phyloP scores from a whole-genome alignment of 352 stramenopile genomes.

The Phytopythium helicoides region DNA sequence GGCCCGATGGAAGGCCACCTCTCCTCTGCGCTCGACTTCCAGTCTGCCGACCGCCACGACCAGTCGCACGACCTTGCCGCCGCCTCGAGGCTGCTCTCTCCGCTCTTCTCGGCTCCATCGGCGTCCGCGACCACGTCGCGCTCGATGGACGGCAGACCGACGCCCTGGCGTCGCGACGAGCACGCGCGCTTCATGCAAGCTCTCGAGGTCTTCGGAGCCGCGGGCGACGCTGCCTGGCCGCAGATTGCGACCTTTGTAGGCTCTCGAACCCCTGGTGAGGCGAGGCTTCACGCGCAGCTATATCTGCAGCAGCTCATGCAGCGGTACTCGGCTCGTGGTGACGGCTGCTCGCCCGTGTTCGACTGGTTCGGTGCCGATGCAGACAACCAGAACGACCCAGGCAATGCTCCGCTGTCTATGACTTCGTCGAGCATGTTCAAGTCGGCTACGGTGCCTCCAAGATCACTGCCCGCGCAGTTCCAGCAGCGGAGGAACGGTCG shows the following conservation, averaged over 20 bases:
- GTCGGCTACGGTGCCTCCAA: slow-evolving; percentile 3
- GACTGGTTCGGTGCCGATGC: slow-evolving; percentile 3
- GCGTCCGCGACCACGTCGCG: not conserved
- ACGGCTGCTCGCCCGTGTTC: not conserved
- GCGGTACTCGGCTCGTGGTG: slow-evolving; percentile 19
- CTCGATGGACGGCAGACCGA: slow-evolving; percentile 1
- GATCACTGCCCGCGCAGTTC: slow-evolving; percentile 18
- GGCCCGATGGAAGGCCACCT: slow-evolving; percentile 8
- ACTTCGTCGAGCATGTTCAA: not conserved
- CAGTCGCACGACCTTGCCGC: slow-evolving; percentile 7
- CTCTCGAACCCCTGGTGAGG: slow-evolving; percentile 64
- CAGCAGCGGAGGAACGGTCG: slow-evolving; percentile 21
- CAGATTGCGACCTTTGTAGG: slow-evolving; percentile 73
- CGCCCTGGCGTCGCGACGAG: slow-evolving; percentile 60
- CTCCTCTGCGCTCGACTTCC: slow-evolving; percentile 4
- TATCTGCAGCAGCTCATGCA: slow-evolving; percentile 79
- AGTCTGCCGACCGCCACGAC: not conserved
- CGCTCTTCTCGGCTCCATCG: slow-evolving; percentile 1
- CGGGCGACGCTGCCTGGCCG: slow-evolving; percentile 56
- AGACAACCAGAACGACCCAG: slow-evolving; percentile 32
- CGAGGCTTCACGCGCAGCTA: slow-evolving; percentile 58
- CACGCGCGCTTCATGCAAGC: slow-evolving; percentile 81
- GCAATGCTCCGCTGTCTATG: not conserved
- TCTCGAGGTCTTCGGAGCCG: slow-evolving; percentile 62
- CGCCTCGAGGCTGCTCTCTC: slow-evolving; percentile 26